Conservation (phyloP, 192 early-diverging fungal genomes). For the Dissophora globulifera region DNA sequence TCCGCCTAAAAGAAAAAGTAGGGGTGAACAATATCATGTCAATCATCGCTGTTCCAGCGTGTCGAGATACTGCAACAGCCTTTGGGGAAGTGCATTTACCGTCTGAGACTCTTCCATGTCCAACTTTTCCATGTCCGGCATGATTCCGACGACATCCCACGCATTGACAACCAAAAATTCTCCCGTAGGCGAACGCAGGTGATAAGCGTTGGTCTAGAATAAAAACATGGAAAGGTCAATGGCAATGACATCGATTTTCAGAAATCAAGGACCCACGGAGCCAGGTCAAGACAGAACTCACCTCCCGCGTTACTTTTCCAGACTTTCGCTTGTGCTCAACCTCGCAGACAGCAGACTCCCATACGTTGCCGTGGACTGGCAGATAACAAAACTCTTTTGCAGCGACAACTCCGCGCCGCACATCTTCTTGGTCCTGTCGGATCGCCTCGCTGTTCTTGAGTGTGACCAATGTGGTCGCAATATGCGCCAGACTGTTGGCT, state of each 20-base stretch:
- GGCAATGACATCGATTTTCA: too few species aligned
- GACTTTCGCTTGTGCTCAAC: constrained; percentile 56
- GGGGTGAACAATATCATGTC: not conserved
- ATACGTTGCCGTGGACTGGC: constrained; percentile 32
- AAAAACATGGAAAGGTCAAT: not conserved
- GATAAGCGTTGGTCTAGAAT: constrained; percentile 52
- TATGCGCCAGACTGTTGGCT: constrained; percentile 40
- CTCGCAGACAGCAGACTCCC: constrained; percentile 48
- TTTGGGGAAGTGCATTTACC: too few species aligned
- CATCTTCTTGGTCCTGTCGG: constrained; percentile 34
- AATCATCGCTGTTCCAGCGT: too few species aligned
- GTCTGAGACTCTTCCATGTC: constrained; percentile 40
- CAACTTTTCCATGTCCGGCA: constrained; percentile 46
- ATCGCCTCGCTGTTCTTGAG: constrained; percentile 47
- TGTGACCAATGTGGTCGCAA: constrained; percentile 47
- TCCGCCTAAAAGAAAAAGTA: constrained; percentile 56
- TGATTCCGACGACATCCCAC: constrained; percentile 40
- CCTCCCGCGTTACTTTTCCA: constrained; percentile 55
- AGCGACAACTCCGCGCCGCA: not conserved
- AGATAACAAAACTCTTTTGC: constrained; percentile 39
- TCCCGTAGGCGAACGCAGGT: constrained; percentile 34
- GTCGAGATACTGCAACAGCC: too few species aligned
- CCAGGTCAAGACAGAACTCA: too few species aligned
- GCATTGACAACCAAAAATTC: constrained; percentile 26
- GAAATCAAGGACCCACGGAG: too few species aligned